phyloP scores from a whole-genome alignment of 805 yeast species.

The Torulaspora delbrueckii region DNA sequence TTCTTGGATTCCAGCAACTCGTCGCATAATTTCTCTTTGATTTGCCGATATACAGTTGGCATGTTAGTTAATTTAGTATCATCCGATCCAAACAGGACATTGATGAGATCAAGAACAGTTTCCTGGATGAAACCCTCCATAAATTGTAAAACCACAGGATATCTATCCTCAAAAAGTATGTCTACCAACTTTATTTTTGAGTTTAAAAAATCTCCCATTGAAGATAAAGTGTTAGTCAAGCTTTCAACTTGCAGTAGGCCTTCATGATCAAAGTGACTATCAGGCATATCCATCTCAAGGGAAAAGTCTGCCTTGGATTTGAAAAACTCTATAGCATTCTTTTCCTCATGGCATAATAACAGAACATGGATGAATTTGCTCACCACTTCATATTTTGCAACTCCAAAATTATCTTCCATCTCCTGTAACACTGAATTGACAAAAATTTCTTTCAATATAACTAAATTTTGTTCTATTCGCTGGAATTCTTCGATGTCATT shows the following conservation, averaged over 20 bases:
- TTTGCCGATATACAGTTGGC: conserved; percentile 33
- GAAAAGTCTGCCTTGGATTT: conserved; percentile 37
- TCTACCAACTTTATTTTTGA: conserved; percentile 38
- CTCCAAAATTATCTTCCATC: conserved; percentile 53
- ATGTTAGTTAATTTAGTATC: conserved; percentile 24
- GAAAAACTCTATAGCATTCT: conserved; percentile 39
- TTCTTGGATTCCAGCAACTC: conserved; percentile 37
- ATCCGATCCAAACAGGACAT: conserved; percentile 23
- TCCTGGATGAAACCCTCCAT: conserved; percentile 39
- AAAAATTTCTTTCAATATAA: conserved; percentile 49
- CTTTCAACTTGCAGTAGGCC: conserved; percentile 21
- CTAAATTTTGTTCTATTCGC: conserved; percentile 20
- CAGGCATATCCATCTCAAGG: conserved; percentile 29
- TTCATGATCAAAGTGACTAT: conserved; percentile 23
- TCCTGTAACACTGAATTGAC: conserved; percentile 67
- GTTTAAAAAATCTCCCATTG: conserved; percentile 33
- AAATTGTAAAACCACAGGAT: conserved; percentile 38
- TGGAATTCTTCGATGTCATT: conserved; percentile 19
- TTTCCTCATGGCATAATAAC: conserved; percentile 38
- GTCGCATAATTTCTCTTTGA: conserved; percentile 33
- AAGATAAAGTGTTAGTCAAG: conserved; percentile 24
- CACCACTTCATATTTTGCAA: conserved; percentile 40
- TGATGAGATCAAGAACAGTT: conserved; percentile 30
- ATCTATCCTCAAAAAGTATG: conserved; percentile 36
- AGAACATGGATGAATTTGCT: conserved; percentile 33